Conservation (phyloP, 768 basidiomycete species). For the Gymnopilus junonius region DNA sequence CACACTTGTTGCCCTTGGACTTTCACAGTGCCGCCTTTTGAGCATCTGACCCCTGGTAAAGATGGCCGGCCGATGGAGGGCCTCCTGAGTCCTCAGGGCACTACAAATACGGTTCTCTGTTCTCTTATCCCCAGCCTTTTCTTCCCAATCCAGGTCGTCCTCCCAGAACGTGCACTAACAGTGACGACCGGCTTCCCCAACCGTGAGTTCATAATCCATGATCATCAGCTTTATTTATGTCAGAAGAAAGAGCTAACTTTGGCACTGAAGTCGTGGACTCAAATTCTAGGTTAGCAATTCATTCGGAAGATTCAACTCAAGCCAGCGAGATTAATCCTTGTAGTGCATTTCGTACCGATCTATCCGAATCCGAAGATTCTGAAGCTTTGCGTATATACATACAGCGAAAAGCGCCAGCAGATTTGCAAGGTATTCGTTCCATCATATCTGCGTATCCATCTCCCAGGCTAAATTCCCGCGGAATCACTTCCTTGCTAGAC, state of each 20-base stretch:
- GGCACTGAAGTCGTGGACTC: not conserved
- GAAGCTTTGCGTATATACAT: not conserved
- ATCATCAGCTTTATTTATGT: not conserved
- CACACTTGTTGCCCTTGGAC: not conserved
- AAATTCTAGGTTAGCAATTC: not conserved
- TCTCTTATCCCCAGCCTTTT: not conserved
- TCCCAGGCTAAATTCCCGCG: conserved; percentile 1
- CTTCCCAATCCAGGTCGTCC: not conserved
- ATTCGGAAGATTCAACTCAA: not conserved
- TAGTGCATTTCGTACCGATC: not conserved
- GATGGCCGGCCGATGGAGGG: not conserved
- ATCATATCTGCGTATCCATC: not conserved
- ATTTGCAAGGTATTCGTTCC: not conserved
- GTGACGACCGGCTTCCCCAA: no score
- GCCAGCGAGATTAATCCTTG: conserved; percentile 2
- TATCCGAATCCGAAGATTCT: not conserved
- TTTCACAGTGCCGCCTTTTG: not conserved
- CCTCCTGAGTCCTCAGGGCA: not conserved
- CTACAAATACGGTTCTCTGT: not conserved
- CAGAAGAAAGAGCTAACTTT: not conserved
- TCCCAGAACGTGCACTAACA: not conserved
- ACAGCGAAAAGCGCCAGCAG: not conserved
- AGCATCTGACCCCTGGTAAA: not conserved
- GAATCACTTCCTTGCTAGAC: not conserved
- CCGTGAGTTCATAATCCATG: not conserved